Conservation (phyloP, 2,329 filamentous ascomycete genomes). For the Akanthomyces dipterigenus region DNA sequence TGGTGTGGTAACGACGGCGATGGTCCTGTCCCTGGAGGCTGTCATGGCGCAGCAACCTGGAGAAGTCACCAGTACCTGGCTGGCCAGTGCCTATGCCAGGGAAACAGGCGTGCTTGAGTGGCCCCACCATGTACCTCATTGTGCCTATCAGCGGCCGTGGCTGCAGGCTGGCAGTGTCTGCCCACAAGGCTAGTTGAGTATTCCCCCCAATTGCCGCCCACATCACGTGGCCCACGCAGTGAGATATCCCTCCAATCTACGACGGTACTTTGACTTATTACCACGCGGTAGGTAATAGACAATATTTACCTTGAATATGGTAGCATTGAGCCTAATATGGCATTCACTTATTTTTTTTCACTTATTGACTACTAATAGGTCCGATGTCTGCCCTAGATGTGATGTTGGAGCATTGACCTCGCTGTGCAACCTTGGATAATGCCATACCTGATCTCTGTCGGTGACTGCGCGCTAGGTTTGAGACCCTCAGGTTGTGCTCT, state of each 20-base stretch:
- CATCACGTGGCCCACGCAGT: constrained; percentile 2
- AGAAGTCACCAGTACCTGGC: constrained; percentile 12
- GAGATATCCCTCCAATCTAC: neutral
- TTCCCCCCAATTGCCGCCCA: neutral
- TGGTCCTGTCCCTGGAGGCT: constrained; percentile 7
- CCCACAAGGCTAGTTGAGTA: neutral
- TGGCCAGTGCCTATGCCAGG: neutral
- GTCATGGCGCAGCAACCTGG: constrained; percentile 7
- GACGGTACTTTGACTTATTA: neutral
- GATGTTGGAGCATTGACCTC: too few species aligned
- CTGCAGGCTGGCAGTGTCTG: too few species aligned
- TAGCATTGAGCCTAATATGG: too few species aligned
- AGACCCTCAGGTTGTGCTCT: too few species aligned
- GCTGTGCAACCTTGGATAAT: too few species aligned
- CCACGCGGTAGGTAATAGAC: too few species aligned
- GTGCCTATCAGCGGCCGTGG: constrained; percentile 1
- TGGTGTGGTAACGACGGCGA: constrained; percentile 3
- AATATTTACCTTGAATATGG: too few species aligned
- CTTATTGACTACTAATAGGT: too few species aligned
- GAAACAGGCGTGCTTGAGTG: neutral
- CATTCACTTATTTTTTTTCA: too few species aligned
- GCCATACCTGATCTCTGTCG: too few species aligned
- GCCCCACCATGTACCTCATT: constrained; percentile 8
- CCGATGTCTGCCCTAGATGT: too few species aligned
- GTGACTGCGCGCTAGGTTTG: too few species aligned